Evolutionary conservation across 441 rosid species (phyloP).

Genomic region (Omphalea diandra): DNA sequence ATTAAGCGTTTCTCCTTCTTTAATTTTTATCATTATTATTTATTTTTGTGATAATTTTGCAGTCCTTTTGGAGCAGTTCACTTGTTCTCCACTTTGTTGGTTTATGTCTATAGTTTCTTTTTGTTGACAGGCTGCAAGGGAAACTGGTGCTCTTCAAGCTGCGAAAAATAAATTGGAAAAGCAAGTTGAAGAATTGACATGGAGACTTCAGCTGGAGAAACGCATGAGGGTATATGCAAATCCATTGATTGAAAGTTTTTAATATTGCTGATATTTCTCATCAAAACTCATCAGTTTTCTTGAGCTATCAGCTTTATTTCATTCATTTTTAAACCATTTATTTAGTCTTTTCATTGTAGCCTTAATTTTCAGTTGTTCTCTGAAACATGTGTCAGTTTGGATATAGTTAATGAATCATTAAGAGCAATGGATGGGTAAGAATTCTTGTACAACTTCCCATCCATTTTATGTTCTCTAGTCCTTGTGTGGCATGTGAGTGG

Average conservation of each 20-base stretch:
- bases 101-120: conserved; percentile 15
- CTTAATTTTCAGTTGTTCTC: background rate
- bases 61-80: conserved; percentile 11
- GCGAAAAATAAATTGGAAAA: conserved; percentile 95
- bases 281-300: background rate
- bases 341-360: background rate
- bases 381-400: conserved; percentile 4
- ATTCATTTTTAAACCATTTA: conserved; percentile 2
- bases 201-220: conserved; percentile 89
- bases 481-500: background rate
- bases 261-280: background rate
- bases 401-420: background rate
- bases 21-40: background rate
- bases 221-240: conserved; percentile 72
- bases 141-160: conserved; percentile 99
- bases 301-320: conserved; percentile 9
- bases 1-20: background rate
- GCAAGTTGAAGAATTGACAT: conserved; percentile 95
- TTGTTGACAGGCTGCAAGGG: conserved; percentile 82
- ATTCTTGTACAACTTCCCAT: background rate
- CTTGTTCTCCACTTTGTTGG: conserved; percentile 3
- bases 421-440: background rate
- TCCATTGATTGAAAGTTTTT: no score
- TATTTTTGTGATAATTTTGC: conserved; percentile 8
- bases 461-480: background rate